Evolutionary conservation across 108 stramenopile species (phyloP), one percentile per base, ranked within the genome.

Genomic region (Nitzschia sp.): DNA sequence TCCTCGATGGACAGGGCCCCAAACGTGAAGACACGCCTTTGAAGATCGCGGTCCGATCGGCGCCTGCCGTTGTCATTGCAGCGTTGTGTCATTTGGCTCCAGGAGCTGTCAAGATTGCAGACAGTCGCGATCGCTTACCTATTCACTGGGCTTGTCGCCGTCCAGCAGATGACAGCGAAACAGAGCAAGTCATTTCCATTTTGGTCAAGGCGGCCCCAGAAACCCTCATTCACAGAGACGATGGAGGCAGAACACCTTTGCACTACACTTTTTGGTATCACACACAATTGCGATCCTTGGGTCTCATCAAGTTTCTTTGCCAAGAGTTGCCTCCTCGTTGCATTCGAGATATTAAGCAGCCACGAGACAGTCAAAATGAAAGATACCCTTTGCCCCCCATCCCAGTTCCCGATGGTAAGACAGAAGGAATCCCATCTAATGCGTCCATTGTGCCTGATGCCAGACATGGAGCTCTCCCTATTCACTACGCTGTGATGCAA

Each of bases 191-290:
- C 24, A 38, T 85, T 41, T 11, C 38, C 50, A 67, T 86, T 7
- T 46, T 86, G 46, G 61, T 70, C n/a, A 50, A 69, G 39, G 70
- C 63, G 29, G 53, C 80, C 42, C 81, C 76, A 21, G 71, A 72
- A 48, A 65, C 68, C 41, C 39, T 86, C 26, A 14, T 82, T 41
- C 69, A 70, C 22, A 69, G 84, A 12, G 84, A 86, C 48, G 67
- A 73, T 44, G 66, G 56, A 46, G 84, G 84, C 7, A 70, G 80
- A 63, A 88, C 87, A 7, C 83, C 90, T 10, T 63, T 91, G 56
- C 90, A 91, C 67, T 79, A 80, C 65, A 58, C 80, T n/a, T 83
- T 86, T 44, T 75, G 80, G 69, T 81, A 83, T 64, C 77, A 80
- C 67, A 73, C 75, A 3, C 37, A 63, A 17, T 42, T 53, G 44